Evolutionary conservation across 257 asterid genomes (phyloP), one percentile per base, ranked within the genome.

Genomic region (Nyctanthes arbortristis): DNA sequence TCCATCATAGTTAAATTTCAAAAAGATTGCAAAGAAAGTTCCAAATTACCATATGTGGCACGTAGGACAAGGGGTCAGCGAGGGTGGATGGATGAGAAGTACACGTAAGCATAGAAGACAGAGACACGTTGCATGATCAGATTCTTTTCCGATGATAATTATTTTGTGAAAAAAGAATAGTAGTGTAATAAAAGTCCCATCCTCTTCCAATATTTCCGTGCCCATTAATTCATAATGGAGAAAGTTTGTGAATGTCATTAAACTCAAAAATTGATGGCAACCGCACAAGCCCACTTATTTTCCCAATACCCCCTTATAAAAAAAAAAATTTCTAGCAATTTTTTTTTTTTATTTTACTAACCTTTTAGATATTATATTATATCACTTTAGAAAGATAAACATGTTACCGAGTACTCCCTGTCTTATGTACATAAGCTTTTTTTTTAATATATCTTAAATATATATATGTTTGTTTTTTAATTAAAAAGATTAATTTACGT

Each of bases 61-160:
- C 49, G 33, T 33, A 28, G 37, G 28, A 25, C 40, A 33, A 73
- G 68, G 66, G 57, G 68, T 66, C 63, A 34, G 12, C 6, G 35
- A 29, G 12, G 73, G 25, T 18, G 24, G 36, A 39, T 67, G 64
- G 37, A 67, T 34, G 73, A 59, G 49, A 37, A 35, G 28, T 61
- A 61, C 69, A 52, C 63, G 79, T 69, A 39, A 70, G 72, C 64
- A 25, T 28, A 16, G 1, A 54, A 5, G 68, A 34, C 71, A 63
- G 12, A 2, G 61, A 58, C 67, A 67, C 71, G 52, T 67, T 45
- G 40, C 68, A 47, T n/a, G 64, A 73, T 73, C 70, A 52, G 32
- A 8, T 49, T 47, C 63, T 66, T 52, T 24, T 47, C 64, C 18
- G 6, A 12, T 11, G 3, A 13, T 33, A 67, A 49, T 18, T 52